Conservation (phyloP, 78 protist genomes). For the Planoprotostelium fungivorum region DNA sequence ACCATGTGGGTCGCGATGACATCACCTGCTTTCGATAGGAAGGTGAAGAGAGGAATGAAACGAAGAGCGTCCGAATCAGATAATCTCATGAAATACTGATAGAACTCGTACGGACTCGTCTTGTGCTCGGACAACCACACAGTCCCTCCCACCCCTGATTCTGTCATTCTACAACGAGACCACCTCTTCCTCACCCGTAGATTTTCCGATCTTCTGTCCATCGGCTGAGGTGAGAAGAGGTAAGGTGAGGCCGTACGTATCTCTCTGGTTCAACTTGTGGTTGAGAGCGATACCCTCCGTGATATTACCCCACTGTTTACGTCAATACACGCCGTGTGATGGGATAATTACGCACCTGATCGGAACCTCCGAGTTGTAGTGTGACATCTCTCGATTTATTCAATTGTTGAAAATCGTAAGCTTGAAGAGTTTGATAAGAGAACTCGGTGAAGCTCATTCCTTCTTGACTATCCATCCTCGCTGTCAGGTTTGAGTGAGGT, state of each 20-base stretch:
- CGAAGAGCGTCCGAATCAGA: conserved; percentile 40
- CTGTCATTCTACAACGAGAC: no score
- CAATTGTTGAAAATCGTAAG: conserved; percentile 72
- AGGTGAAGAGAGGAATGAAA: conserved; percentile 37
- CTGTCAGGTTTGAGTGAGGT: neutral
- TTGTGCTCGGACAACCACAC: conserved; percentile 67
- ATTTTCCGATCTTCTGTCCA: conserved; percentile 78
- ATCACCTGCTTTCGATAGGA: conserved; percentile 10
- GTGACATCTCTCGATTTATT: conserved; percentile 4
- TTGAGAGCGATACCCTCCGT: conserved; percentile 70
- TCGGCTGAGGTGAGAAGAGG: conserved; percentile 59
- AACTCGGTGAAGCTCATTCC: conserved; percentile 82
- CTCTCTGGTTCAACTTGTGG: conserved; percentile 14
- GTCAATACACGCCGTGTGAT: neutral
- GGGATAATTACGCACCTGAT: conserved; percentile 36
- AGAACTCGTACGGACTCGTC: conserved; percentile 62
- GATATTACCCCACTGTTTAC: conserved; percentile 92
- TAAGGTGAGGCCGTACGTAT: conserved; percentile 58
- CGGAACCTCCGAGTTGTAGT: conserved; percentile 85
- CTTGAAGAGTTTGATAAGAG: conserved; percentile 73
- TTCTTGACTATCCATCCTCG: neutral
- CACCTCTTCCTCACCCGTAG: no score
- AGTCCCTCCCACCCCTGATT: conserved; percentile 17
- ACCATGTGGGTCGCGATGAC: no score
- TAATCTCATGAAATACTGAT: conserved; percentile 58